Percentiles rank a stretch among this genome's conserved stretches.
These are phyloP conservation scores for Trypanosoma scelopori DNA, from an alignment of 208 protist species.

Conservation along the genomic window DNA sequence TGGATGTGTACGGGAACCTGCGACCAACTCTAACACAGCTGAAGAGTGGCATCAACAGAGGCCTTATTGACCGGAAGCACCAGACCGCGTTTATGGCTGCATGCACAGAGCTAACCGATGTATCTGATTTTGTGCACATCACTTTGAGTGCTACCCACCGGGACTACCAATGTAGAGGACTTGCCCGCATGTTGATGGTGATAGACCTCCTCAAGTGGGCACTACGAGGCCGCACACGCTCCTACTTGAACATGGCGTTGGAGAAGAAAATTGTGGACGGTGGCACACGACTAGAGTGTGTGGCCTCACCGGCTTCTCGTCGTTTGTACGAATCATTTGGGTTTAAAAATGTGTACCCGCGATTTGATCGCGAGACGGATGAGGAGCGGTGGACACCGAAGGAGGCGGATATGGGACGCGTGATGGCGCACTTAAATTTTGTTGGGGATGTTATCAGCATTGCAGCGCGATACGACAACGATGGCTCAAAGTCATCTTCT, in stretches of 20 bases:
- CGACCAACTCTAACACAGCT: constrained; percentile 71
- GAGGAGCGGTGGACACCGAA: constrained; percentile 74
- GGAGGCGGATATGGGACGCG: constrained; percentile 80
- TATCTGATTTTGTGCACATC: constrained; percentile 83
- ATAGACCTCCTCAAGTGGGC: constrained; percentile 79
- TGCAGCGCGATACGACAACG: constrained; percentile 23
- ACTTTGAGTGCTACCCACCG: constrained; percentile 80
- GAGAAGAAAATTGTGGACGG: constrained; percentile 74
- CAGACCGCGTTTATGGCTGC: constrained; percentile 47
- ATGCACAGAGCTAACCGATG: constrained; percentile 59
- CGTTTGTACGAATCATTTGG: constrained; percentile 73
- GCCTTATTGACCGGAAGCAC: constrained; percentile 35
- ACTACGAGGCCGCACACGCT: constrained; percentile 65
- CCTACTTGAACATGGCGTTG: constrained; percentile 85
- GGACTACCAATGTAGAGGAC: constrained; percentile 44
- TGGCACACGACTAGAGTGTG: constrained; percentile 60
- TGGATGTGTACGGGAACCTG: constrained; percentile 84
- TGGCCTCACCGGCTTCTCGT: constrained; percentile 53
- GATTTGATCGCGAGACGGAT: constrained; percentile 57
- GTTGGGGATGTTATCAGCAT: constrained; percentile 33
- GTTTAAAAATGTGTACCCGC: constrained; percentile 76
- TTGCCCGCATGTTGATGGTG: constrained; percentile 69
- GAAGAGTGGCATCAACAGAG: constrained; percentile 58
- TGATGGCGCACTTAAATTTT: constrained; percentile 78
- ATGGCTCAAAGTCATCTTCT: background rate